Conservation (phyloP, 352 stramenopile genomes). For the Pythium guiyangense region DNA sequence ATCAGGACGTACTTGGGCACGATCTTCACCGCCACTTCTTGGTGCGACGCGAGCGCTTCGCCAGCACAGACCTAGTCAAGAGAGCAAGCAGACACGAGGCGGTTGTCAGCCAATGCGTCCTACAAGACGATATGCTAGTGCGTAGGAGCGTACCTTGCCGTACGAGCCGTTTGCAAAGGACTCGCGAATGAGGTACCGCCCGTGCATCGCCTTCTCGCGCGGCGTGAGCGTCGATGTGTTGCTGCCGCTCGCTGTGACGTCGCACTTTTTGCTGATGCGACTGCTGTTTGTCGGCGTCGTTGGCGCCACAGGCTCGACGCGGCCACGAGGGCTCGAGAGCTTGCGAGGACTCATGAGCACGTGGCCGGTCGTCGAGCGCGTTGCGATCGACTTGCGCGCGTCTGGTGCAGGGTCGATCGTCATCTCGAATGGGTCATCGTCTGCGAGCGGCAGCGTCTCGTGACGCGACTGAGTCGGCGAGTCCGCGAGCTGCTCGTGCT, state of each 20-base stretch:
- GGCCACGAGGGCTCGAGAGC: conserved; percentile 10
- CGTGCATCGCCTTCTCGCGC: conserved; percentile 61
- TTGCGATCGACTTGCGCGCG: conserved; percentile 3
- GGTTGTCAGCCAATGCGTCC: conserved; percentile 5
- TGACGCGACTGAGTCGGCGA: too few species aligned
- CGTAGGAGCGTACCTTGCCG: conserved; percentile 46
- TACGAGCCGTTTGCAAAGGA: conserved; percentile 70
- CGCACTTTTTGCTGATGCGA: neutral
- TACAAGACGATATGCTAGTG: too few species aligned
- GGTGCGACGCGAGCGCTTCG: conserved; percentile 42
- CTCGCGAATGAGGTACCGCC: conserved; percentile 67
- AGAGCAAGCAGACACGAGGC: neutral
- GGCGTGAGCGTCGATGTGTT: conserved; percentile 40
- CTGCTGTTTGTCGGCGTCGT: conserved; percentile 8
- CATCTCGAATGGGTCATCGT: conserved; percentile 11
- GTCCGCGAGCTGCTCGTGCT: conserved; percentile 15
- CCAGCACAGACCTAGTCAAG: conserved; percentile 34
- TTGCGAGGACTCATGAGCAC: conserved; percentile 9
- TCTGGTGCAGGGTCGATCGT: conserved; percentile 8
- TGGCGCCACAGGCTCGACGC: neutral
- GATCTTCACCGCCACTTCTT: conserved; percentile 71
- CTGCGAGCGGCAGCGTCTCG: neutral
- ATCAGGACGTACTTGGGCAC: conserved; percentile 71
- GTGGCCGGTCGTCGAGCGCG: neutral
- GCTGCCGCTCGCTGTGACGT: conserved; percentile 9